Percentiles rank a stretch among this genome's conserved stretches.
Evolutionary conservation across 2,329 filamentous ascomycete genomes (phyloP).

Genomic region (Fonsecaea pedrosoi): DNA sequence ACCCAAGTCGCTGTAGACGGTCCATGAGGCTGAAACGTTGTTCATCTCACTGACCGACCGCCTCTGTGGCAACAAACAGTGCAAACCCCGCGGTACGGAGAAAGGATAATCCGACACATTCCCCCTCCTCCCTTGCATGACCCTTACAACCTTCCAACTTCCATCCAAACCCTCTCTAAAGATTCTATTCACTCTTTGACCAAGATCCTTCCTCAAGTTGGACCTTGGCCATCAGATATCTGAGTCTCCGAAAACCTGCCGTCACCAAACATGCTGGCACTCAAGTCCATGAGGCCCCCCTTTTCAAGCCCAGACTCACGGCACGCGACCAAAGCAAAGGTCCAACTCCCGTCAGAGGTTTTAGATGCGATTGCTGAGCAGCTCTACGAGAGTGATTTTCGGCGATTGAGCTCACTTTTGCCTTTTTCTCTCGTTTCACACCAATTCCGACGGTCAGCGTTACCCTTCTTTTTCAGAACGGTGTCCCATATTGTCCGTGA

Average conservation of each 20-base stretch:
- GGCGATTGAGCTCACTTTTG: constrained; percentile 26
- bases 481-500: constrained; percentile 32
- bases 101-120: constrained; percentile 10
- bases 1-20: not conserved
- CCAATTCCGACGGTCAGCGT: constrained; percentile 29
- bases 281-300: constrained; percentile 32
- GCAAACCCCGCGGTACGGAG: not conserved
- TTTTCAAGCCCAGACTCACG: not conserved
- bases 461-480: constrained; percentile 30
- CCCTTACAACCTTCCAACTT: not conserved
- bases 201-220: not conserved
- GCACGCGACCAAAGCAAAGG: constrained; percentile 23
- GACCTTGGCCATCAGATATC: not conserved
- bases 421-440: constrained; percentile 29
- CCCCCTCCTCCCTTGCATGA: not conserved
- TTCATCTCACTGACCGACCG: not conserved
- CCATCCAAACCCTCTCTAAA: not conserved
- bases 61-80: not conserved
- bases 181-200: not conserved
- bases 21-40: not conserved
- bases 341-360: constrained; percentile 32
- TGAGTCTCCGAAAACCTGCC: not conserved
- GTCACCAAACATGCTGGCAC: constrained; percentile 24
- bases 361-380: constrained; percentile 30
- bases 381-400: constrained; percentile 27